phyloP scores from a whole-genome alignment of 208 protist genomes.

The Trypanosoma scelopori region DNA sequence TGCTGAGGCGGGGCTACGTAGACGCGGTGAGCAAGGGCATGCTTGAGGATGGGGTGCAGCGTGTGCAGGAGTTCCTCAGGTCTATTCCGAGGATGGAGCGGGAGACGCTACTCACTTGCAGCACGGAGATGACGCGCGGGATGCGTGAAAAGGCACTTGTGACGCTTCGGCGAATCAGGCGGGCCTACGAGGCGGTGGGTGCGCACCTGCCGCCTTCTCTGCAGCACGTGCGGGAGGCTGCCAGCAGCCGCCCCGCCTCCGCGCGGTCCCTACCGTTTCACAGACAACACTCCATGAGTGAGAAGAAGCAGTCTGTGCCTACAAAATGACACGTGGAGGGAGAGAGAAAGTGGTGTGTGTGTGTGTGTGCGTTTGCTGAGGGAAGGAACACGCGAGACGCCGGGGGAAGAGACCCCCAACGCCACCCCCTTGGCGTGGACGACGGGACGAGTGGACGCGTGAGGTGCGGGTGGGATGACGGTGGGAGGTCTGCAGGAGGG shows the following conservation, averaged over 20 bases:
- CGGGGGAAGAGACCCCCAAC: too few species aligned
- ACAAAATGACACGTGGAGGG: too few species aligned
- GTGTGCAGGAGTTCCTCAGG: slow-evolving; percentile 47
- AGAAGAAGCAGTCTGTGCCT: too few species aligned
- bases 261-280: neutral
- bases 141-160: slow-evolving; percentile 52
- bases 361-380: too few species aligned
- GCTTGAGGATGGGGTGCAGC: slow-evolving; percentile 44
- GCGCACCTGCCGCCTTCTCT: slow-evolving; percentile 9
- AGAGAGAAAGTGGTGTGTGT: too few species aligned
- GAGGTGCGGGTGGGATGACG: too few species aligned
- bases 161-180: slow-evolving; percentile 48
- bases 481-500: too few species aligned
- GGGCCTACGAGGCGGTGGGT: slow-evolving; percentile 49
- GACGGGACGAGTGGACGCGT: too few species aligned
- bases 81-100: slow-evolving; percentile 39
- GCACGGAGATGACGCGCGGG: slow-evolving; percentile 39
- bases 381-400: too few species aligned
- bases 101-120: slow-evolving; percentile 47
- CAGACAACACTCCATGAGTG: neutral
- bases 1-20: slow-evolving; percentile 50
- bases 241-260: neutral
- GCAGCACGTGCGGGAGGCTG: neutral
- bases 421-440: too few species aligned
- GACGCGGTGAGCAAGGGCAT: slow-evolving; percentile 43